Conservation (phyloP, 2,329 filamentous ascomycete species). For the Pestalotiopsis sp. region DNA sequence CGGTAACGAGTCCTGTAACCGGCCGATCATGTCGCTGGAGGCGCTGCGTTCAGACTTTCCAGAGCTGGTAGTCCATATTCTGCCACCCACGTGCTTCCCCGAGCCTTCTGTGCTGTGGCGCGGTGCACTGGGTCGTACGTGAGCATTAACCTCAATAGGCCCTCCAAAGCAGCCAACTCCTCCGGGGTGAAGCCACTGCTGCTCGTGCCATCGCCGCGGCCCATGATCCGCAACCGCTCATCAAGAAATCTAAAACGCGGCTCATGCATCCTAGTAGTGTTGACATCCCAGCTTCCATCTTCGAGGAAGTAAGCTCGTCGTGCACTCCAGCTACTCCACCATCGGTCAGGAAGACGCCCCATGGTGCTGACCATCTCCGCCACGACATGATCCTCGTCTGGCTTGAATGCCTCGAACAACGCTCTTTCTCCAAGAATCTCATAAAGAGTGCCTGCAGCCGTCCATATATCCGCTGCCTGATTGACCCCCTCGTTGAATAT, state of each 20-base stretch:
- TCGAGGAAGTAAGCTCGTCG: background rate
- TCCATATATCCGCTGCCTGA: background rate
- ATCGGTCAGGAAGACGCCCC: background rate
- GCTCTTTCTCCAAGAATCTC: background rate
- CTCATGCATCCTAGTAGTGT: background rate
- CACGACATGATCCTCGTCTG: background rate
- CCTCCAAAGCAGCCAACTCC: background rate
- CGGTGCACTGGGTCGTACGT: background rate
- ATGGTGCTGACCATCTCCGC: slow-evolving; percentile 1
- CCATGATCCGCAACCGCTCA: background rate
- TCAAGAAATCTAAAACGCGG: background rate
- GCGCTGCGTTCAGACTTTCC: background rate
- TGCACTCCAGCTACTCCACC: background rate
- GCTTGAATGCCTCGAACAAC: background rate
- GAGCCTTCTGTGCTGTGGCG: background rate
- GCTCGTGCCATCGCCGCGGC: background rate
- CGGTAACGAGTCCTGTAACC: background rate
- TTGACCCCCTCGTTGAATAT: background rate
- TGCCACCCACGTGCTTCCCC: background rate
- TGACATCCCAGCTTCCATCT: background rate
- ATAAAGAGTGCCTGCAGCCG: background rate
- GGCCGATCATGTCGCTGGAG: background rate
- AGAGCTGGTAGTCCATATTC: background rate
- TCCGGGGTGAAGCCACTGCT: background rate
- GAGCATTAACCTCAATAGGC: background rate